Conservation (phyloP, 75 land plant genomes). For the Cryptomeria japonica region DNA sequence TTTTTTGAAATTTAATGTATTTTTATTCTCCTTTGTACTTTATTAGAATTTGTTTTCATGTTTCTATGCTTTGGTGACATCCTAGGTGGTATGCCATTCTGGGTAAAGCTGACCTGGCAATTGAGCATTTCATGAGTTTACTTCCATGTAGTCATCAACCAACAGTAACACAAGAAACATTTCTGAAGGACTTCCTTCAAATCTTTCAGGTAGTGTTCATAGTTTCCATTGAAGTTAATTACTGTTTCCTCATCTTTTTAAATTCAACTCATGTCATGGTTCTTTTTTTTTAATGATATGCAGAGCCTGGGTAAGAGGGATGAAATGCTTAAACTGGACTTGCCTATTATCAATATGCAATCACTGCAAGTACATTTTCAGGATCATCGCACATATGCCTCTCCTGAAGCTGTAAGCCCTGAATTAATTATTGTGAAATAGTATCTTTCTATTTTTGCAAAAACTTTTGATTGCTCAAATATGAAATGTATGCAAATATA, state of each 20-base stretch:
- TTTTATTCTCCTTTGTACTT: neutral
- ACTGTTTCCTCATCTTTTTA: neutral
- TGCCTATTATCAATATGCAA: slow-evolving; percentile 67
- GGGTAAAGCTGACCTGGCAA: slow-evolving; percentile 72
- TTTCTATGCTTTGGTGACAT: neutral
- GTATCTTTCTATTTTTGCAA: neutral
- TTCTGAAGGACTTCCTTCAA: slow-evolving; percentile 72
- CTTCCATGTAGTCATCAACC: slow-evolving; percentile 92
- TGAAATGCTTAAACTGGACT: slow-evolving; percentile 52
- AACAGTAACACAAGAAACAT: slow-evolving; percentile 65
- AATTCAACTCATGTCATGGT: neutral
- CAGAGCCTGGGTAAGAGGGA: slow-evolving; percentile 64
- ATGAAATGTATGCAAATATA: neutral
- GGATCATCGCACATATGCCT: slow-evolving; percentile 93
- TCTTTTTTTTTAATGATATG: neutral
- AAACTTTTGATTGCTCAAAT: neutral
- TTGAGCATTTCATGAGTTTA: slow-evolving; percentile 71
- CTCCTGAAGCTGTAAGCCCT: slow-evolving; percentile 77
- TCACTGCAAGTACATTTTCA: slow-evolving; percentile 74
- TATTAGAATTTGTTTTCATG: slow-evolving; percentile 11
- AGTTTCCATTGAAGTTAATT: neutral
- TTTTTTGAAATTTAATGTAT: slow-evolving; percentile 11
- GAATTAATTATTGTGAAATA: neutral
- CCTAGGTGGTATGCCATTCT: slow-evolving; percentile 72
- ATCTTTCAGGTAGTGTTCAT: slow-evolving; percentile 60